Evolutionary conservation across 1,284 basidiomycete species (phyloP).

Genomic region (Leccinum fallax): DNA sequence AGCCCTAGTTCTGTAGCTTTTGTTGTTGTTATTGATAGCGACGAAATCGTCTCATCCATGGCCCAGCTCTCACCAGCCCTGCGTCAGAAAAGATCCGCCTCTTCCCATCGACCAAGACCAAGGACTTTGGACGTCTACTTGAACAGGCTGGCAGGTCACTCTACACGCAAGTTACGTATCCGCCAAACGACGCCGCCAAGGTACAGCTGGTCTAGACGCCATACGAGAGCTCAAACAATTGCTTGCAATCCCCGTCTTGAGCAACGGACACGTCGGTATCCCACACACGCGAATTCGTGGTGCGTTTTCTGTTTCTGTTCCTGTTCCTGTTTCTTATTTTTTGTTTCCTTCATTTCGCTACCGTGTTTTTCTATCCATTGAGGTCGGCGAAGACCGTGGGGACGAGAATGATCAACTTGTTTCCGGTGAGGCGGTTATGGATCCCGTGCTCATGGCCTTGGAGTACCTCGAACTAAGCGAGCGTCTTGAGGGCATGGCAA

Average conservation of each 20-base stretch:
- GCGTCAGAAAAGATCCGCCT: constrained; percentile 66
- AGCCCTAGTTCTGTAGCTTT: not conserved
- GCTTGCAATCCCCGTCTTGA: constrained; percentile 51
- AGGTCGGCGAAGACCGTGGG: too few species aligned
- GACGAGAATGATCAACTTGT: too few species aligned
- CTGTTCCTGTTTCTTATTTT: too few species aligned
- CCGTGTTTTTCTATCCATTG: too few species aligned
- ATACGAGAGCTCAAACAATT: constrained; percentile 56
- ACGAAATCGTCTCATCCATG: constrained; percentile 53
- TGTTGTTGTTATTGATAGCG: not conserved
- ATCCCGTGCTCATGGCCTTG: too few species aligned
- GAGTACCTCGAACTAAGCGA: too few species aligned
- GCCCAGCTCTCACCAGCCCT: constrained; percentile 59
- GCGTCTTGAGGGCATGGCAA: too few species aligned
- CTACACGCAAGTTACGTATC: constrained; percentile 75
- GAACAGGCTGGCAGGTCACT: constrained; percentile 65
- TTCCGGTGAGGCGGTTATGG: too few species aligned
- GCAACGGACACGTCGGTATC: too few species aligned
- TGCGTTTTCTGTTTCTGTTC: too few species aligned
- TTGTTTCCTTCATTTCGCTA: too few species aligned
- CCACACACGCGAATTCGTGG: too few species aligned
- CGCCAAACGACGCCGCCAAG: constrained; percentile 63
- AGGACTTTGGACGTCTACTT: constrained; percentile 56
- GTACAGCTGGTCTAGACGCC: constrained; percentile 63
- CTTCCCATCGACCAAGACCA: constrained; percentile 50